Base-by-base conservation (phyloP, 2,329 filamentous ascomycete genomes). In the Cladosporium austrohemisphaericum region DNA sequence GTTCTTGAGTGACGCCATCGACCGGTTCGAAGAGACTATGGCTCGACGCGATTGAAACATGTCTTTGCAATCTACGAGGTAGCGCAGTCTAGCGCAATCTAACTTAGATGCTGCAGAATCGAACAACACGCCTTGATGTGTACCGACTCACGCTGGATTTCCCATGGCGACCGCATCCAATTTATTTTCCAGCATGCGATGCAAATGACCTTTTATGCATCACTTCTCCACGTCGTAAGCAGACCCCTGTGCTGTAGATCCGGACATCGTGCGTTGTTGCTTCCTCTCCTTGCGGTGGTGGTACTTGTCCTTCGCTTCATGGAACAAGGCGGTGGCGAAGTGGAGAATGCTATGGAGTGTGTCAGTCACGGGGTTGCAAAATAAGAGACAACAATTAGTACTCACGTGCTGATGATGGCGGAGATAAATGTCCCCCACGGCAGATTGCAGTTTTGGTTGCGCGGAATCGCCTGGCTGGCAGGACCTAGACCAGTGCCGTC, bases 351-450 rank as follows among this genome's bases (percentile, higher is more conserved):
- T 72, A 49, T n/a, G 28, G 18, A 22, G 8, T 25, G 11, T 22
- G 13, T 32, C 29, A 49, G 32, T 11, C 2, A 18, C 16, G n/a
- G 5, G n/a, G 35, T 32, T 45, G 20, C 41, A 43, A 23, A 36
- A n/a, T 14, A 14, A 19, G 32, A 6, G 4, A 44, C 11, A 13
- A 22, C 8, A 13, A 14, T 13, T 20, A 22, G 22, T 20, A 69
- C 70, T 67, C 62, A 73, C 70, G 70, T 73, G 67, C 67, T 71
- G 48, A 73, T 56, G 36, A 74, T 73, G 6, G 71, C 70, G 50
- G 73, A 47, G 8, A 71, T 64, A 51, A 74, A 74, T 0, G 68
- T 71, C 0, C 68, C 71, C 59, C 68, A 72, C 1, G 69, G 69
- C 26, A 74, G 49, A 33, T 68, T 65, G 55, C 71, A 74, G 47